These are phyloP conservation scores for Syzygium malaccense DNA, from an alignment of 441 rosid species.

Conservation along the genomic window DNA sequence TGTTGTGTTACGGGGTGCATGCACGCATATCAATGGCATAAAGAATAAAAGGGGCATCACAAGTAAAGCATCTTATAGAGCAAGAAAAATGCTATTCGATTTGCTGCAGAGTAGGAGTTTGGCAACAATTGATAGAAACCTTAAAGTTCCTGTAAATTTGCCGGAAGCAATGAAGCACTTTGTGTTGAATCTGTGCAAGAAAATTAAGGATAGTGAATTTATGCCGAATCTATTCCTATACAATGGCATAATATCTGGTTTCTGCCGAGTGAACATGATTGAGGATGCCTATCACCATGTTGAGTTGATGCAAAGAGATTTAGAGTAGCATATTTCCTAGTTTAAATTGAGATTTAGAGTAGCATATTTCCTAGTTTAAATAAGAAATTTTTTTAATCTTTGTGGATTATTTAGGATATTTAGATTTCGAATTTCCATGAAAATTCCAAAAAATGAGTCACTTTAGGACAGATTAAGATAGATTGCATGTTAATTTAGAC, in stretches of 20 bases:
- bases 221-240: slow-evolving; percentile 45
- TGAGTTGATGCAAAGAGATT: slow-evolving; percentile 37
- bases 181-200: slow-evolving; percentile 28
- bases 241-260: slow-evolving; percentile 33
- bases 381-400: no score
- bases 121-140: slow-evolving; percentile 7
- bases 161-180: slow-evolving; percentile 25
- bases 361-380: no score
- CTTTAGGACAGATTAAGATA: no score
- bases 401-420: no score
- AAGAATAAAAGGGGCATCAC: slow-evolving; percentile 13
- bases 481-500: no score
- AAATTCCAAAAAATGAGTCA: no score
- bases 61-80: slow-evolving; percentile 22
- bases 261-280: slow-evolving; percentile 31
- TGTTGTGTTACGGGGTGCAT: slow-evolving; percentile 36
- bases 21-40: slow-evolving; percentile 24
- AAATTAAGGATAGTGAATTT: slow-evolving; percentile 23
- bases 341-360: no score
- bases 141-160: slow-evolving; percentile 7
- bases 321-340: no score
- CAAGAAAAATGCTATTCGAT: slow-evolving; percentile 32
- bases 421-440: no score
- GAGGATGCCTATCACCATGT: slow-evolving; percentile 43
- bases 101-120: slow-evolving; percentile 26